phyloP scores from a whole-genome alignment of 2,329 filamentous ascomycete species.

The Botrytis elliptica region DNA sequence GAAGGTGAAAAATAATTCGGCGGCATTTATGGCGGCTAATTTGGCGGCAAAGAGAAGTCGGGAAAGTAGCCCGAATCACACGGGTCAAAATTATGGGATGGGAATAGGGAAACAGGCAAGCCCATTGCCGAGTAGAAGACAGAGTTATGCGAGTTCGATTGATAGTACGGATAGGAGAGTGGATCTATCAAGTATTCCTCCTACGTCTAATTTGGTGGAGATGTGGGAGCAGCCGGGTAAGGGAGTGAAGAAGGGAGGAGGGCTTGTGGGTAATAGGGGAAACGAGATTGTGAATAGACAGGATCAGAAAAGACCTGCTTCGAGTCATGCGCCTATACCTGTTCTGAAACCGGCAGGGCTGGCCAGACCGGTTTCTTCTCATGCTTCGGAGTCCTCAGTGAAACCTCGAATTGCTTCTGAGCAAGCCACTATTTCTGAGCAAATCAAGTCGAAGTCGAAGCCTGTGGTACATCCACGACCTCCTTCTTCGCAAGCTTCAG shows the following conservation, averaged over 20 bases:
- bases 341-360: not conserved
- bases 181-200: conserved; percentile 48
- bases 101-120: conserved; percentile 6
- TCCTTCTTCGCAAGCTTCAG: not conserved
- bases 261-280: not conserved
- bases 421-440: not conserved
- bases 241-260: conserved; percentile 11
- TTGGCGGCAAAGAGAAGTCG: conserved; percentile 61
- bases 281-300: not conserved
- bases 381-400: conserved; percentile 15
- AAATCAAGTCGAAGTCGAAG: not conserved
- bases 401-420: not conserved
- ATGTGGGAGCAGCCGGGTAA: conserved; percentile 60
- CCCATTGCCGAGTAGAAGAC: conserved; percentile 7
- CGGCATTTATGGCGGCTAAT: conserved; percentile 61
- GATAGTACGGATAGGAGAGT: conserved; percentile 14
- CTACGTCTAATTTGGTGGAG: conserved; percentile 64
- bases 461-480: not conserved
- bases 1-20: conserved; percentile 32
- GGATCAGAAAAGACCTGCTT: conserved; percentile 20
- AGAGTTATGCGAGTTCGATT: conserved; percentile 11
- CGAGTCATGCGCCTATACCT: conserved; percentile 20
- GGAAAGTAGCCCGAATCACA: conserved; percentile 50
- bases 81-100: conserved; percentile 26
- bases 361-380: conserved; percentile 23